phyloP scores from a whole-genome alignment of 192 early-diverging fungal genomes.

The Coemansia sp. region DNA sequence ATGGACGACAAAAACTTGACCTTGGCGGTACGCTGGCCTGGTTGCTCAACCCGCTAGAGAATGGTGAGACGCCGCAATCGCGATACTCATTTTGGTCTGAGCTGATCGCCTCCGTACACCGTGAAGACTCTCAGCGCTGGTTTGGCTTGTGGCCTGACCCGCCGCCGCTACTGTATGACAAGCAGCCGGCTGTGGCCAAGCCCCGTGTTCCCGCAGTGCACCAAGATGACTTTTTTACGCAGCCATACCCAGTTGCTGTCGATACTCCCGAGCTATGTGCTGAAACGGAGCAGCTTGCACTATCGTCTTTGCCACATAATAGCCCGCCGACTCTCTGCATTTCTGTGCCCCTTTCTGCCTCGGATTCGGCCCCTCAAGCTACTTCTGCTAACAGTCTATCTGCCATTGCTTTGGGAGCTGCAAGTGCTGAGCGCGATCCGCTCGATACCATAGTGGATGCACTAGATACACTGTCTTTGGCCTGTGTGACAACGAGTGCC shows the following conservation, averaged over 20 bases:
- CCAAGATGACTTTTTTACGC: slow-evolving; percentile 7
- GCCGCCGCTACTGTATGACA: slow-evolving; percentile 6
- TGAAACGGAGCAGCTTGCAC: neutral
- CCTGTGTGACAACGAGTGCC: neutral
- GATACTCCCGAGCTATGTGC: neutral
- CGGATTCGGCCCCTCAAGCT: neutral
- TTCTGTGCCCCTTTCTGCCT: neutral
- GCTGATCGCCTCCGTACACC: slow-evolving; percentile 23
- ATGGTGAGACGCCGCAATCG: slow-evolving; percentile 32
- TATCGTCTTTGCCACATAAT: neutral
- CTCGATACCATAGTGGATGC: slow-evolving; percentile 10
- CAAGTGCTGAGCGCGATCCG: neutral
- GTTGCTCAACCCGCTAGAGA: slow-evolving; percentile 14
- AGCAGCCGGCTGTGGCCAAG: neutral
- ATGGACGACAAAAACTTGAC: slow-evolving; percentile 4
- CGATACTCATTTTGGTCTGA: slow-evolving; percentile 37
- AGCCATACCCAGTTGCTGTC: neutral
- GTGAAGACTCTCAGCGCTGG: slow-evolving; percentile 3
- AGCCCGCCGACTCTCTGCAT: neutral
- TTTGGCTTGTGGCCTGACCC: slow-evolving; percentile 32
- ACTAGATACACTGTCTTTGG: slow-evolving; percentile 35
- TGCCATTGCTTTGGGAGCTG: neutral
- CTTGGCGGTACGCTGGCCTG: slow-evolving; percentile 36
- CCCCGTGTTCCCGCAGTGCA: neutral
- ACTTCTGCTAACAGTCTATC: neutral